Base-by-base conservation (phyloP, 176 grass and related monocot genomes). In the Oryza nivara region DNA sequence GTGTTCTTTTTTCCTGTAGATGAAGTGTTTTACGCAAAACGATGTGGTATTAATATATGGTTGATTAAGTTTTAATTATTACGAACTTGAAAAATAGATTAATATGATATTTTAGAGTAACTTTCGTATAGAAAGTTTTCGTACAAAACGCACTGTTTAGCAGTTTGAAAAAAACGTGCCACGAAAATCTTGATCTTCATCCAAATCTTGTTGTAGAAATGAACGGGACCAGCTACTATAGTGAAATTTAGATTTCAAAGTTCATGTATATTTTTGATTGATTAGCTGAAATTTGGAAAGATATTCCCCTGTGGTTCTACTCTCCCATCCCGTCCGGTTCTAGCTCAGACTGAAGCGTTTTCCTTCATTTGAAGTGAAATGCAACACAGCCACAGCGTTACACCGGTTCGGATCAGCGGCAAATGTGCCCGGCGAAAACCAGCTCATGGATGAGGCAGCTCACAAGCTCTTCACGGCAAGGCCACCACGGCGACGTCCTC, bases 361-460 rank as follows among this genome's bases (percentile, higher is more conserved):
- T 7, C 58, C n/a, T 63, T 22, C 7, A 1, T 22, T 11, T 22
- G 58, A 63, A 23, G 58, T 10, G 58, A 22, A 63, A 63, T 63
- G 60, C 47, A 74, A 34, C 51, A 54, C 6, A n/a, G 17, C 6
- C 19, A 58, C 54, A 58, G 54, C 54, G 4, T 58, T 2, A 8
- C 16, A 1, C 10, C 11, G 40, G 15, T 30, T 66, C 40, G 65
- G 68, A 41, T 28, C 49, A 3, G 52, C 69, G 58, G 47, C 38
- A 68, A 34, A 86, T 90, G 88, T 35, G 74, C 47, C 7, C 6
- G 36, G 17, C 67, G 17, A 44, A 67, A 5, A 49, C 38, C 48
- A 23, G 74, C 64, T 83, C 89, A 83, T 87, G 75, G 90, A 84
- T 92, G 78, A 82, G 78, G 75, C 90, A 83, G 66, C 86, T 95